phyloP scores from a whole-genome alignment of 495 filamentous ascomycete genomes.

The Xylaria scruposa region DNA sequence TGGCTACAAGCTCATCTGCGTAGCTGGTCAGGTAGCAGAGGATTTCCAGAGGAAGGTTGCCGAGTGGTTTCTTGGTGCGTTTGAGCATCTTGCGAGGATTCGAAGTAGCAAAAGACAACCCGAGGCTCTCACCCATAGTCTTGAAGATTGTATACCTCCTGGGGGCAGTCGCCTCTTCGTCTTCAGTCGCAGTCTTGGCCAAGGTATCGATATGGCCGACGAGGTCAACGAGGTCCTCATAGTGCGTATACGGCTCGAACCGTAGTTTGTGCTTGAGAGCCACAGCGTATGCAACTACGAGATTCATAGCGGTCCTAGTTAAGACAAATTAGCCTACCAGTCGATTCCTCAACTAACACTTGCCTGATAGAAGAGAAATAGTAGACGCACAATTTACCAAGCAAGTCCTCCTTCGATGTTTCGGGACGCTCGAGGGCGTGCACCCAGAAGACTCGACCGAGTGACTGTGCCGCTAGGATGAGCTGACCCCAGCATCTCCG shows the following conservation, averaged over 20 bases:
- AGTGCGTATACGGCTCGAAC: conserved; percentile 83
- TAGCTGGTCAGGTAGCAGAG: conserved; percentile 74
- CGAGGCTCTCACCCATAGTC: conserved; percentile 69
- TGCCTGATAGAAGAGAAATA: not conserved
- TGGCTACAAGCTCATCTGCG: conserved; percentile 60
- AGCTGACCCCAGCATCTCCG: conserved; percentile 80
- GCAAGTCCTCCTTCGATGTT: conserved; percentile 68
- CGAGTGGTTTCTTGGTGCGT: conserved; percentile 64
- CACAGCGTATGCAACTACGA: conserved; percentile 78
- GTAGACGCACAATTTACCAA: conserved; percentile 61
- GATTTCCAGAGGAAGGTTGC: conserved; percentile 80
- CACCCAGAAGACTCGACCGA: conserved; percentile 82
- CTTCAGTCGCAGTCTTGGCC: conserved; percentile 68
- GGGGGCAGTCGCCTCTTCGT: conserved; percentile 52
- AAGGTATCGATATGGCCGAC: conserved; percentile 71
- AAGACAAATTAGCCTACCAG: conserved; percentile 26
- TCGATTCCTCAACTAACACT: not conserved
- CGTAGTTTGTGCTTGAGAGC: conserved; percentile 86
- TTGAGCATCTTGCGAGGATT: conserved; percentile 79
- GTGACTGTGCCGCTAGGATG: conserved; percentile 71
- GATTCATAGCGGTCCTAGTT: conserved; percentile 73
- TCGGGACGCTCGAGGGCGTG: conserved; percentile 70
- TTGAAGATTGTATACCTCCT: conserved; percentile 64
- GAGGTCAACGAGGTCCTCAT: conserved; percentile 67
- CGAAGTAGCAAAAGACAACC: conserved; percentile 70